These are phyloP conservation scores for Puccinia polysora DNA, from an alignment of 1,284 basidiomycete species.

Conservation along the genomic window DNA sequence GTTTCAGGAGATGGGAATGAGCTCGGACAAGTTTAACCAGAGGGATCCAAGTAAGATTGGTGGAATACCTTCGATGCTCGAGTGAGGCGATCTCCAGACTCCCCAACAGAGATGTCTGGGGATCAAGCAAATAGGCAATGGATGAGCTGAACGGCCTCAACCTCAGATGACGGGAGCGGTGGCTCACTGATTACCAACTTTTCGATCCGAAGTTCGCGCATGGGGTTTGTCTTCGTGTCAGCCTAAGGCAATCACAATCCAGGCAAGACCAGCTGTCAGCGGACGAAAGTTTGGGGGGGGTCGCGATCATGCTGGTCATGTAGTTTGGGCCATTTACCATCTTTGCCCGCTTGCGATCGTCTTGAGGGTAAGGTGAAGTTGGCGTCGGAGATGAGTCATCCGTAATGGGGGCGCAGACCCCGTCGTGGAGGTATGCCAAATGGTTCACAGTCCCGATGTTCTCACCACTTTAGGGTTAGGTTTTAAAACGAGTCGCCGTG, in stretches of 20 bases:
- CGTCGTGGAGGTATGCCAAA: background rate
- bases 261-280: too few relatives aligned
- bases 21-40: background rate
- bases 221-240: slow-evolving; percentile 43
- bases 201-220: slow-evolving; percentile 43
- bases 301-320: too few relatives aligned
- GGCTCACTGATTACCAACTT: slow-evolving; percentile 43
- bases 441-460: background rate
- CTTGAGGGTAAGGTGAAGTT: background rate
- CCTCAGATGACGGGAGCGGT: background rate
- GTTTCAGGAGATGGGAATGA: background rate
- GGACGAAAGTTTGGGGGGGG: too few relatives aligned
- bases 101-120: slow-evolving; percentile 96
- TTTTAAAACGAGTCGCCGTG: too few relatives aligned
- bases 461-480: slow-evolving; percentile 35
- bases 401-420: background rate
- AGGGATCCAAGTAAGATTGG: background rate
- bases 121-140: background rate
- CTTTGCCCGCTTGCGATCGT: background rate
- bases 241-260: too few relatives aligned
- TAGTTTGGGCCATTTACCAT: slow-evolving; percentile 23
- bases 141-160: background rate
- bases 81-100: slow-evolving; percentile 98
- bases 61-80: slow-evolving; percentile 85
- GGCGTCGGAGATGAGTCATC: background rate